Evolutionary conservation across 352 stramenopile genomes (phyloP), one percentile per base, ranked within the genome.

Genomic region (Globisporangium middletonii): DNA sequence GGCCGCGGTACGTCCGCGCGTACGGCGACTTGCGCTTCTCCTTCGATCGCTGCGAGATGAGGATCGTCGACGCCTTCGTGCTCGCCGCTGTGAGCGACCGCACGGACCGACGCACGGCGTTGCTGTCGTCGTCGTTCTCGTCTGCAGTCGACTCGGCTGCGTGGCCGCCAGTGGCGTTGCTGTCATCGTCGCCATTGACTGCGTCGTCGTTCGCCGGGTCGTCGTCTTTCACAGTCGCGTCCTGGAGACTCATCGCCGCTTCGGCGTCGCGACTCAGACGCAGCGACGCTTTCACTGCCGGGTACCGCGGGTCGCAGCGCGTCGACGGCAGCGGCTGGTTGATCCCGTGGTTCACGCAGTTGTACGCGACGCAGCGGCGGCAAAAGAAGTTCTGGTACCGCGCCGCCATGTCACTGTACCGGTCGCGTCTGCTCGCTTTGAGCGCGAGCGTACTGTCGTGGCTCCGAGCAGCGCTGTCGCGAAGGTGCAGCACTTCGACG

Each of bases 321-420:
- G 75, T 61, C 26, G 63, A 45, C 8, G 78, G 64, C 27, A 68
- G 42, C 11, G 80, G 78, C 54, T 89, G 79, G 8, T 77, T 59
- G 45, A 73, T 62, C 16, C 80, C 82, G 60, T 94, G 84, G 33
- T 86, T 72, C 58, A 77, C 64, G 58, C 84, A 94, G 55, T 83
- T 89, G 70, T 89, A 94, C 42, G 59, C 46, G 52, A 73, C 88
- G 64, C 84, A 94, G n/a, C 73, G 77, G 7, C 82, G 77, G 47
- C 84, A 94, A 44, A 92, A 91, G 33, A 88, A 74, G 23, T 75
- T 60, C 42, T 72, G 72, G 41, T 86, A 89, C 28, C 66, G 71
- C 0, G 47, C 46, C 2, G 70, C 67, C 57, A 86, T 28, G 7
- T 69, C 62, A 19, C 57, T 60, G 28, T 49, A 59, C 3, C 23